Base-by-base conservation (phyloP, 495 filamentous ascomycete genomes). In the Penicillium malachiteum region DNA sequence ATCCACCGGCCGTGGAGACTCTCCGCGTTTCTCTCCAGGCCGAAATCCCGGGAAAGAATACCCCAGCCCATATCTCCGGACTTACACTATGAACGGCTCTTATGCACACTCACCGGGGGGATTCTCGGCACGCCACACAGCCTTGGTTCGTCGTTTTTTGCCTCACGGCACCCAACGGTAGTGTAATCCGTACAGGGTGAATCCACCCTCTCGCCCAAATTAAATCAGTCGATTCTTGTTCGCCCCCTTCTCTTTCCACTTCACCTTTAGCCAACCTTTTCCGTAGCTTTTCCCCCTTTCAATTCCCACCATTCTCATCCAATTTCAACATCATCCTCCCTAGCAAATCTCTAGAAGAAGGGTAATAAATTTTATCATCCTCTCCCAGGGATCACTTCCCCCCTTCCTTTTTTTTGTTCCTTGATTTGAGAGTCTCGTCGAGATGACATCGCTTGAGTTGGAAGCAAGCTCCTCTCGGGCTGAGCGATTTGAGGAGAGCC, bases 401-500 rank as follows among this genome's bases (percentile, higher is more conserved):
- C 10, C 35, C 18, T 16, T 39, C 10, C 35, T 10, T 16, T 39
- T 11, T 11, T 18, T 14, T 31, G 30, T 21, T n/a, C n/a, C n/a
- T n/a, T n/a, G n/a, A n/a, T n/a, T n/a, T n/a, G n/a, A n/a, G n/a
- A n/a, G n/a, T n/a, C n/a, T n/a, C 37, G 31, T 18, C 42, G 60
- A 34, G 5, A 71, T 73, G 72, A 48, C 62, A 14, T 67, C 65
- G 8, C n/a, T 58, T 5, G 62, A 67, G 37, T 52, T 67, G 50
- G 54, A 65, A 48, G 33, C 41, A 9, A 42, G 43, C 18, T 57
- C 65, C 10, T 67, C 65, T 56, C 58, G 53, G 11, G 39, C 39
- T 40, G 57, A 57, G 12, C 53, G 55, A 7, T 37, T 32, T 39
- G 57, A 58, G 45, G 53, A 60, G 10, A 26, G 31, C 8, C 47